Conservation (phyloP, 1,139 yeast genomes). For the Kodamaea suecica region DNA sequence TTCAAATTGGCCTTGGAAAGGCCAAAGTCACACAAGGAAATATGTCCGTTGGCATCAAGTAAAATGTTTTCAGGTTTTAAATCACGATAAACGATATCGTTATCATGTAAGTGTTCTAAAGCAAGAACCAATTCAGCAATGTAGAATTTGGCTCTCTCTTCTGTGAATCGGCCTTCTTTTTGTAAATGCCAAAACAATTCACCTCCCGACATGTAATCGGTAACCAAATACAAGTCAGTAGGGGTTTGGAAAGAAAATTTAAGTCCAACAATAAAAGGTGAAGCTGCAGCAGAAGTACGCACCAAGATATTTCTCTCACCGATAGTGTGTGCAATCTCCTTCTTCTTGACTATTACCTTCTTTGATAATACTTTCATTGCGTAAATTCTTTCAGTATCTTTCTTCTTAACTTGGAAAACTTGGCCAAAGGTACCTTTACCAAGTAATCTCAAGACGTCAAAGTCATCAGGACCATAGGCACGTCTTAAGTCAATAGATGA, state of each 20-base stretch:
- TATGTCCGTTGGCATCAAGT: constrained; percentile 94
- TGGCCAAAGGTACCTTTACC: constrained; percentile 98
- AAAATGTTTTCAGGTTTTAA: constrained; percentile 92
- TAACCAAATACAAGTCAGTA: constrained; percentile 82
- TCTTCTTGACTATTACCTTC: constrained; percentile 91
- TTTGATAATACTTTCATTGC: constrained; percentile 97
- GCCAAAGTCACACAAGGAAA: constrained; percentile 95
- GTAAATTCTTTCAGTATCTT: constrained; percentile 82
- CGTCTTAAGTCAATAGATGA: constrained; percentile 60
- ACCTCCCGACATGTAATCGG: constrained; percentile 98
- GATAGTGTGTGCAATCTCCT: constrained; percentile 95
- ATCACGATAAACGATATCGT: constrained; percentile 91
- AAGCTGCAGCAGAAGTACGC: constrained; percentile 74
- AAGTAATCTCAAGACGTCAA: constrained; percentile 80
- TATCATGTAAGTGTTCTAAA: constrained; percentile 86
- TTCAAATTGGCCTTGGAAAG: constrained; percentile 88
- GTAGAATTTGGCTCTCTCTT: constrained; percentile 91
- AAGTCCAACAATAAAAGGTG: constrained; percentile 89
- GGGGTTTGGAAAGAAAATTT: constrained; percentile 96
- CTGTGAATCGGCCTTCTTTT: constrained; percentile 89
- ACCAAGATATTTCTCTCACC: constrained; percentile 95
- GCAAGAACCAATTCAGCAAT: constrained; percentile 94
- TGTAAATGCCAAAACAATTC: constrained; percentile 97
- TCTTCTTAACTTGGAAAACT: constrained; percentile 90
- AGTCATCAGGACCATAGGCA: constrained; percentile 90